These are phyloP conservation scores for Kalanchoe fedtschenkoi DNA, from an alignment of 164 flowering plant genomes.

Conservation along the genomic window DNA sequence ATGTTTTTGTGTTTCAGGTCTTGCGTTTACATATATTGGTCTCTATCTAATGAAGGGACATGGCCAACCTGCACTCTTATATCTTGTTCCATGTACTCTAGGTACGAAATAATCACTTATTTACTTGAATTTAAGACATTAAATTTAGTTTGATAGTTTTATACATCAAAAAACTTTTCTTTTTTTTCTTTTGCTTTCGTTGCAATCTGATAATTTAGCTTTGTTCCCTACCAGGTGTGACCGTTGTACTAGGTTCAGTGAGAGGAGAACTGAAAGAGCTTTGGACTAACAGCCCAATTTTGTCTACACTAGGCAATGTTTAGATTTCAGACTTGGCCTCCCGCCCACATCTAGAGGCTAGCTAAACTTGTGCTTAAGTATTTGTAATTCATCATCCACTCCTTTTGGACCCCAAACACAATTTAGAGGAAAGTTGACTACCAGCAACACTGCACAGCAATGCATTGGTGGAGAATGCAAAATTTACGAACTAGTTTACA, in stretches of 20 bases:
- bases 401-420: too few relatives aligned
- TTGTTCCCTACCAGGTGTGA: slow-evolving; percentile 30
- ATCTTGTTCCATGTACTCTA: slow-evolving; percentile 85
- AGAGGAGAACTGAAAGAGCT: slow-evolving; percentile 65
- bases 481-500: too few relatives aligned
- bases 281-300: slow-evolving; percentile 37
- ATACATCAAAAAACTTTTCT: not conserved
- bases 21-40: slow-evolving; percentile 52
- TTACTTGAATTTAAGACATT: not conserved
- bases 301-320: not conserved
- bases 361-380: not conserved
- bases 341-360: too few relatives aligned
- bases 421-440: too few relatives aligned
- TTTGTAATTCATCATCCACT: not conserved
- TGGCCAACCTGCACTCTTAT: slow-evolving; percentile 87
- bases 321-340: not conserved
- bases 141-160: not conserved
- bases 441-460: too few relatives aligned
- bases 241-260: slow-evolving; percentile 40
- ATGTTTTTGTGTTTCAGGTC: slow-evolving; percentile 33
- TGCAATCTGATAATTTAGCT: not conserved
- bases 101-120: slow-evolving; percentile 25
- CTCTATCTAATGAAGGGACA: slow-evolving; percentile 72
- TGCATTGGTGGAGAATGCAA: too few relatives aligned
- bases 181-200: slow-evolving; percentile 1